Percentiles rank a stretch among this genome's conserved stretches.
These are phyloP conservation scores for Lactarius evosmus DNA, from an alignment of 768 basidiomycete genomes.

Conservation along the genomic window DNA sequence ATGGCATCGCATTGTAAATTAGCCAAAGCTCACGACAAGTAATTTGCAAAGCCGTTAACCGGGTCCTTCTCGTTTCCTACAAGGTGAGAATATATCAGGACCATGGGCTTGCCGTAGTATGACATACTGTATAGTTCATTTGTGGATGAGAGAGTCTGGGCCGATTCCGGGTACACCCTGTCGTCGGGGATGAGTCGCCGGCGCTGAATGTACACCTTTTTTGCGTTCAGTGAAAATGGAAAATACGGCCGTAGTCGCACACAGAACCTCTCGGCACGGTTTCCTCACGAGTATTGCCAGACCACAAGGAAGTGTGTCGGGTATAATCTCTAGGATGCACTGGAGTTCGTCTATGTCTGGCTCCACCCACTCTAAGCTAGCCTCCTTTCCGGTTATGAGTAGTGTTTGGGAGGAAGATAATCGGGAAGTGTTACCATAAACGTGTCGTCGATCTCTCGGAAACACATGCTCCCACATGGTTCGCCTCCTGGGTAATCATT, in stretches of 20 bases:
- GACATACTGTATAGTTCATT: too few relatives aligned
- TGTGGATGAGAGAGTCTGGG: too few relatives aligned
- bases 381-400: slow-evolving; percentile 3
- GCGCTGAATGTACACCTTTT: slow-evolving; percentile 20
- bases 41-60: neutral
- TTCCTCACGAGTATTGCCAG: slow-evolving; percentile 23
- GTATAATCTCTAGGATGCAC: slow-evolving; percentile 23
- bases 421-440: neutral
- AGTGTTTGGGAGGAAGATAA: neutral
- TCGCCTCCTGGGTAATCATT: slow-evolving; percentile 8
- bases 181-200: slow-evolving; percentile 15
- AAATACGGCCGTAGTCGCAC: neutral
- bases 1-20: too few relatives aligned
- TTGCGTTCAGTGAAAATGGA: neutral
- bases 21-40: neutral
- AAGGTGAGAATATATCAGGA: neutral
- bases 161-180: slow-evolving; percentile 14
- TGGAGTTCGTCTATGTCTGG: slow-evolving; percentile 19
- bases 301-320: slow-evolving; percentile 24
- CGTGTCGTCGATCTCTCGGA: slow-evolving; percentile 5
- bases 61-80: neutral
- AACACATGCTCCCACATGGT: slow-evolving; percentile 10
- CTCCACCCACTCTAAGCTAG: slow-evolving; percentile 12
- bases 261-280: slow-evolving; percentile 22
- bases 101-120: neutral